Conservation (phyloP, 257 asterid genomes). For the Mitragyna speciosa region DNA sequence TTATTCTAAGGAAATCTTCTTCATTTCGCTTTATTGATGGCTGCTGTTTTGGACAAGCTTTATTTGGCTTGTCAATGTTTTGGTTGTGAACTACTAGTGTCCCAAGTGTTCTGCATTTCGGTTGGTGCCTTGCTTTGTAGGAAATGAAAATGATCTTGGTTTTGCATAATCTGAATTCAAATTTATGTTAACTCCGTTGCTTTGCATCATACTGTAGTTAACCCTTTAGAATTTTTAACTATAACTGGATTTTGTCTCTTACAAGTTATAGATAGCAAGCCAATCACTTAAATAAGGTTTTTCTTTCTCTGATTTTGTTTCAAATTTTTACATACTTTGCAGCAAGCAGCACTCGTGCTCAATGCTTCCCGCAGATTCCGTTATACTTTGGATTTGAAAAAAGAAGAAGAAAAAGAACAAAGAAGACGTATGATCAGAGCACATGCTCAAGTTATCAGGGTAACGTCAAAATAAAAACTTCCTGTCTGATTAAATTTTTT, state of each 20-base stretch:
- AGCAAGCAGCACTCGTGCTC: constrained; percentile 97
- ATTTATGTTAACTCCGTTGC: background rate
- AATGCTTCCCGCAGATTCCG: constrained; percentile 97
- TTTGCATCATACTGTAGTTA: background rate
- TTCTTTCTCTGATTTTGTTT: constrained; percentile 13
- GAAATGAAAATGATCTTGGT: background rate
- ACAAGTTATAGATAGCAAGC: background rate
- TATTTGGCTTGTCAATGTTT: background rate
- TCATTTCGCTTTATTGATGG: background rate
- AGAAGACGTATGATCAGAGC: constrained; percentile 81
- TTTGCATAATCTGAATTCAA: background rate
- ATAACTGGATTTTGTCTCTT: background rate
- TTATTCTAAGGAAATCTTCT: background rate
- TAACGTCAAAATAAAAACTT: constrained; percentile 29
- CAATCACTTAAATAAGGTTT: background rate
- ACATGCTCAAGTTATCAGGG: constrained; percentile 97
- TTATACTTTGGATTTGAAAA: constrained; percentile 79
- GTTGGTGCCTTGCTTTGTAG: background rate
- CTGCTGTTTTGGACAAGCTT: background rate
- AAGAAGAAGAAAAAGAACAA: constrained; percentile 67
- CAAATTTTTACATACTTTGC: constrained; percentile 21
- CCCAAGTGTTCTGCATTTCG: background rate
- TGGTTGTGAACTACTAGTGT: background rate
- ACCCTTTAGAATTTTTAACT: background rate
- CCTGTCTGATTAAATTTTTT: background rate